These are phyloP conservation scores for Yamadazyma philogaea DNA, from an alignment of 805 yeast genomes.

Conservation along the genomic window DNA sequence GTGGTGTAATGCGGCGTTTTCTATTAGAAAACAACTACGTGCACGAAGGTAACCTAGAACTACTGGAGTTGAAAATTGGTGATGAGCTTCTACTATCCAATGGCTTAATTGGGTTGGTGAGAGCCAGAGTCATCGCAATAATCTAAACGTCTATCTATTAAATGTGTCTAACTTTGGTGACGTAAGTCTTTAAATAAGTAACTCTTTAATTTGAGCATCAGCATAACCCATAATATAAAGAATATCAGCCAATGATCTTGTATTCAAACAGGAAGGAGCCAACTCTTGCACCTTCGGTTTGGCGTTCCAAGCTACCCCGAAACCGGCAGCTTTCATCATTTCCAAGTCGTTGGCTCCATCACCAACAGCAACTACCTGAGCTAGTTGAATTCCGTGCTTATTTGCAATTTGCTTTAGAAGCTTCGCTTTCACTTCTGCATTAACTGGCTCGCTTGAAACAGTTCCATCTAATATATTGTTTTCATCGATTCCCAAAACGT, in stretches of 20 bases:
- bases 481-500: slow-evolving; percentile 47
- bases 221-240: slow-evolving; percentile 77
- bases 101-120: slow-evolving; percentile 77
- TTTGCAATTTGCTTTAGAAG: slow-evolving; percentile 60
- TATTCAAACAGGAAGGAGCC: slow-evolving; percentile 82
- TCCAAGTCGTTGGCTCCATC: slow-evolving; percentile 96
- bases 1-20: slow-evolving; percentile 75
- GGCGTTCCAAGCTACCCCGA: slow-evolving; percentile 96
- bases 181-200: background rate
- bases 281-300: slow-evolving; percentile 83
- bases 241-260: slow-evolving; percentile 68
- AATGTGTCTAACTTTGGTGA: background rate
- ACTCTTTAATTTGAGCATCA: slow-evolving; percentile 46
- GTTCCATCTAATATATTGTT: slow-evolving; percentile 66
- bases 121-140: slow-evolving; percentile 42
- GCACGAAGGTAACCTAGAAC: slow-evolving; percentile 48
- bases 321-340: slow-evolving; percentile 91
- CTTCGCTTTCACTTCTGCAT: slow-evolving; percentile 79
- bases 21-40: slow-evolving; percentile 53
- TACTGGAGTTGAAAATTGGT: slow-evolving; percentile 54
- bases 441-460: slow-evolving; percentile 78
- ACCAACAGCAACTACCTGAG: slow-evolving; percentile 76
- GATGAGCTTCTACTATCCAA: slow-evolving; percentile 73
- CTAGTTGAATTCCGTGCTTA: slow-evolving; percentile 49
- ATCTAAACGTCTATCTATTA: background rate